Evolutionary conservation across 2,329 filamentous ascomycete species (phyloP).

Genomic region (Xylariaceae sp.): DNA sequence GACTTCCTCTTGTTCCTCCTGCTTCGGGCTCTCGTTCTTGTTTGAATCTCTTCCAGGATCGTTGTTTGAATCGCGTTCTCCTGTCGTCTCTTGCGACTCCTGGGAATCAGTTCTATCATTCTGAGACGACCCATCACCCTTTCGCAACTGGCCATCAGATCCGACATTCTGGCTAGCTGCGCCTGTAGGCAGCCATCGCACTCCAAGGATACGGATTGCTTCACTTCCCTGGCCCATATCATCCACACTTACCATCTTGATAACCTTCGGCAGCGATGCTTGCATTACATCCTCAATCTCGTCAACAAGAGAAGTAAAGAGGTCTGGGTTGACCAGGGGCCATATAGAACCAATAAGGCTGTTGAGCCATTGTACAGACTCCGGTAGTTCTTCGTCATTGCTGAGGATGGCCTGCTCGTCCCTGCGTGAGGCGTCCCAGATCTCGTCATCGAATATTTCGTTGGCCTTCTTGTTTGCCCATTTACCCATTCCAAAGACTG

Average conservation of each 20-base stretch:
- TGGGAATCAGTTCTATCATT: slow-evolving; percentile 57
- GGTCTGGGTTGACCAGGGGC: slow-evolving; percentile 77
- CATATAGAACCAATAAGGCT: slow-evolving; percentile 70
- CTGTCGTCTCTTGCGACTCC: slow-evolving; percentile 38
- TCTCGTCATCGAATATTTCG: slow-evolving; percentile 69
- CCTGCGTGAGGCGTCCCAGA: slow-evolving; percentile 69
- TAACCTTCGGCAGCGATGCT: slow-evolving; percentile 70
- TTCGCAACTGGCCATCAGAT: slow-evolving; percentile 62
- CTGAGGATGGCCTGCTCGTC: slow-evolving; percentile 54
- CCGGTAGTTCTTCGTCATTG: slow-evolving; percentile 58
- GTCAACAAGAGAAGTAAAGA: slow-evolving; percentile 72
- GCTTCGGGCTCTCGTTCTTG: slow-evolving; percentile 39
- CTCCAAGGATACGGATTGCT: slow-evolving; percentile 70
- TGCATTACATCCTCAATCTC: slow-evolving; percentile 83
- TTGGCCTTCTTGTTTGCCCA: slow-evolving; percentile 68
- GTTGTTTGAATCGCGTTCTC: slow-evolving; percentile 42
- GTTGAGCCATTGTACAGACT: slow-evolving; percentile 75
- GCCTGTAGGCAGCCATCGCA: slow-evolving; percentile 75
- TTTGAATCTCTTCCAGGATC: slow-evolving; percentile 34
- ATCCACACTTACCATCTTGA: slow-evolving; percentile 77
- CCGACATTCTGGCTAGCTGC: slow-evolving; percentile 68
- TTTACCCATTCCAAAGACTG: slow-evolving; percentile 55
- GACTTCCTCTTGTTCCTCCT: slow-evolving; percentile 47
- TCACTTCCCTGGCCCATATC: slow-evolving; percentile 79
- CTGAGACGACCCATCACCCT: slow-evolving; percentile 46